phyloP scores from a whole-genome alignment of 129 eudicot species.

The Ambrosia trifida region DNA sequence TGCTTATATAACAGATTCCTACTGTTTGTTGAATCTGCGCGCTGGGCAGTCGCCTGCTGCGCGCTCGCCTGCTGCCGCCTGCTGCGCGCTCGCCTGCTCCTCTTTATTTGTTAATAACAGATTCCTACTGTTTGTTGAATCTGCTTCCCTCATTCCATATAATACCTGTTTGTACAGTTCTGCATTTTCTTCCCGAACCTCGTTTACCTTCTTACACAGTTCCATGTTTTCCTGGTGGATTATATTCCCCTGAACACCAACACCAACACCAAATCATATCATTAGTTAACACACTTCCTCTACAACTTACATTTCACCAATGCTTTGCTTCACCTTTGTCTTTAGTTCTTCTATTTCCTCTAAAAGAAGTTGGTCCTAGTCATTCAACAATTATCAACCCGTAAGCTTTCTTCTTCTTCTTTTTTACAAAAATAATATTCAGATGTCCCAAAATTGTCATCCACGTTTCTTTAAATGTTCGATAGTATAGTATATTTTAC shows the following conservation, averaged over 20 bases:
- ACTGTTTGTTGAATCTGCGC: too few species aligned
- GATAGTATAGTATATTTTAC: background rate
- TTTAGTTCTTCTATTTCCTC: slow-evolving; percentile 65
- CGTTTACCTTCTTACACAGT: slow-evolving; percentile 64
- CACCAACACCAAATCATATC: background rate
- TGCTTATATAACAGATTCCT: too few species aligned
- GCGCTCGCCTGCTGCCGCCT: too few species aligned
- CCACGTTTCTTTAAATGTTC: background rate
- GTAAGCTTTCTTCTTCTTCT: background rate
- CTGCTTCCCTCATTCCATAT: slow-evolving; percentile 50
- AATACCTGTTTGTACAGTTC: slow-evolving; percentile 65
- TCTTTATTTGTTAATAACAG: slow-evolving; percentile 30
- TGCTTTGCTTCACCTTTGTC: slow-evolving; percentile 46
- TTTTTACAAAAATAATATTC: too few species aligned
- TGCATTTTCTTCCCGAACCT: slow-evolving; percentile 52
- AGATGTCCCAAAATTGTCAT: background rate
- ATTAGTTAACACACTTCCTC: slow-evolving; percentile 3
- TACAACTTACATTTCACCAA: slow-evolving; percentile 3
- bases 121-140: slow-evolving; percentile 45
- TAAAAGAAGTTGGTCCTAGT: slow-evolving; percentile 62
- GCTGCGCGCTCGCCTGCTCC: too few species aligned
- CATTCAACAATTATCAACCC: slow-evolving; percentile 17
- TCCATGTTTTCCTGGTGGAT: slow-evolving; percentile 72
- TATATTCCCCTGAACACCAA: slow-evolving; percentile 60
- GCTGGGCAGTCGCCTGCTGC: too few species aligned